Percentiles rank a stretch among this genome's conserved stretches.
phyloP scores from a whole-genome alignment of 2,329 filamentous ascomycete species.

The Coleophoma crateriformis region DNA sequence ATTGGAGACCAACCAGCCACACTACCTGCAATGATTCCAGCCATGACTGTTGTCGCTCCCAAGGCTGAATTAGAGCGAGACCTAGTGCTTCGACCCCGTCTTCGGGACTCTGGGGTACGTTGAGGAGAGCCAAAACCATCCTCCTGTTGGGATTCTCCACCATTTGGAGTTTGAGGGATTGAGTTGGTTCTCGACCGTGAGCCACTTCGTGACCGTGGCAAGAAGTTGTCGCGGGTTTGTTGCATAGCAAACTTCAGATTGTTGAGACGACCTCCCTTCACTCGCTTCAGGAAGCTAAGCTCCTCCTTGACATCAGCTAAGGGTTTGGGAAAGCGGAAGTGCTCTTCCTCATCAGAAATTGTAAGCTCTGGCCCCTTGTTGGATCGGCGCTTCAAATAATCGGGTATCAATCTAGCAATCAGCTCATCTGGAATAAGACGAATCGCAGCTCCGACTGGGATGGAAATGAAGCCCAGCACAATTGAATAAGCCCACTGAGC shows the following conservation, averaged over 20 bases:
- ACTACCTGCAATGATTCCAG: slow-evolving; percentile 74
- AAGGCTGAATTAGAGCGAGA: slow-evolving; percentile 63
- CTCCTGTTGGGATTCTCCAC: slow-evolving; percentile 41
- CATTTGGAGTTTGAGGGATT: slow-evolving; percentile 59
- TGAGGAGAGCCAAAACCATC: slow-evolving; percentile 39
- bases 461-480: slow-evolving; percentile 75
- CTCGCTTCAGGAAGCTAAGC: slow-evolving; percentile 71
- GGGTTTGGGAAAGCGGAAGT: slow-evolving; percentile 65
- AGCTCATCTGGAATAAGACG: slow-evolving; percentile 72
- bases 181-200: slow-evolving; percentile 61
- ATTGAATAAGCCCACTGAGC: slow-evolving; percentile 85
- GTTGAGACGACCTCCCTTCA: slow-evolving; percentile 79
- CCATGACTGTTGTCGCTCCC: slow-evolving; percentile 73
- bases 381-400: slow-evolving; percentile 19
- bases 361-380: slow-evolving; percentile 36
- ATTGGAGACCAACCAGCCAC: slow-evolving; percentile 73
- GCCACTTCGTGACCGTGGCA: slow-evolving; percentile 55
- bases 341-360: slow-evolving; percentile 59
- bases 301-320: slow-evolving; percentile 74
- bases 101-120: slow-evolving; percentile 52
- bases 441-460: slow-evolving; percentile 76
- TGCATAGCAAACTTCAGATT: slow-evolving; percentile 73
- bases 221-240: slow-evolving; percentile 67
- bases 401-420: slow-evolving; percentile 21
- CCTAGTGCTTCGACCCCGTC: slow-evolving; percentile 61